Percentiles rank a stretch among this genome's conserved stretches.
These are phyloP conservation scores for Paramecium biaurelia DNA, from an alignment of 73 alveolate species.

Conservation along the genomic window DNA sequence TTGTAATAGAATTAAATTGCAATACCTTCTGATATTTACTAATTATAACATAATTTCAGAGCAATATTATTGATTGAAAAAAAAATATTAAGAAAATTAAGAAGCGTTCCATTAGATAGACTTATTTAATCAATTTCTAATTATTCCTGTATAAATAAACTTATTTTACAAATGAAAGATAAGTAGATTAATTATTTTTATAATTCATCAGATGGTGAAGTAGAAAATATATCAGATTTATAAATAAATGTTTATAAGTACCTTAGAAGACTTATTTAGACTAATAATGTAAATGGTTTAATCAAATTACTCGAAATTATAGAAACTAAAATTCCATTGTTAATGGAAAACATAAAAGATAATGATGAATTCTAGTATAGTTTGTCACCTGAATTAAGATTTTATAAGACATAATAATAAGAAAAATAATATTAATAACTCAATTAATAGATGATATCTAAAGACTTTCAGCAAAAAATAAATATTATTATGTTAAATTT, in stretches of 20 bases:
- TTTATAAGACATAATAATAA: neutral
- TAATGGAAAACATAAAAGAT: neutral
- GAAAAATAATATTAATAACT: neutral
- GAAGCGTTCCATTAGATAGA: neutral
- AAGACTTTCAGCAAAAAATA: neutral
- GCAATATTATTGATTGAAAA: neutral
- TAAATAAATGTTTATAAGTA: neutral
- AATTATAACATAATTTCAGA: neutral
- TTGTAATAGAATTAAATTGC: neutral
- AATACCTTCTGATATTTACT: neutral
- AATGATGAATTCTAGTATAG: neutral
- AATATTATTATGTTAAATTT: neutral
- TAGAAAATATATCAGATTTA: neutral
- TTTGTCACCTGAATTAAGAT: neutral
- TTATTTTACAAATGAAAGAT: neutral
- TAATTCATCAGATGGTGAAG: neutral
- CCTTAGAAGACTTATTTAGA: neutral
- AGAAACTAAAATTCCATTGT: neutral
- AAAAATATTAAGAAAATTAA: neutral
- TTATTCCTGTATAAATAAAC: neutral
- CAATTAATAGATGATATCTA: neutral
- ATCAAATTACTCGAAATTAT: neutral
- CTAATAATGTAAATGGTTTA: neutral
- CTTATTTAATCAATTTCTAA: neutral
- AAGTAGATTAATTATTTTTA: neutral